A percentile compares a stretch with the other conserved stretches of the same genome.
Evolutionary conservation across 768 basidiomycete species (phyloP).

Genomic region (Podaxis sp.): DNA sequence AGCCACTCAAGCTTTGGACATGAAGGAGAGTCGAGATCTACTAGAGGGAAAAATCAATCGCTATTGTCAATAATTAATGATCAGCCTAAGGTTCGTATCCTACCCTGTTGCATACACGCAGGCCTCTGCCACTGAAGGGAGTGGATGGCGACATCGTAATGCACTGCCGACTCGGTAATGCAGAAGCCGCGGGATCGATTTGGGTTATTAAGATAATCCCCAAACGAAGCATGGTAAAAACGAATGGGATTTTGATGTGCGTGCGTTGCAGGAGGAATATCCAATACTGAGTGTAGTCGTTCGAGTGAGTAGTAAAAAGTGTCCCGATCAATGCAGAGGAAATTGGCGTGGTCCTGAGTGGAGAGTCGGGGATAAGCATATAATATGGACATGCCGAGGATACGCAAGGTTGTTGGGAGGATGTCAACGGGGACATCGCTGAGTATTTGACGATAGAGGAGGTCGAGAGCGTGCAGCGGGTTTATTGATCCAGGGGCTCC

Average conservation of each 20-base stretch:
- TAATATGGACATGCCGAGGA: background rate
- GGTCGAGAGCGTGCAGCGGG: slow-evolving; percentile 4
- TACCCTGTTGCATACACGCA: background rate
- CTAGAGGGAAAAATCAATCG: background rate
- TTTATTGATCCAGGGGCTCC: background rate
- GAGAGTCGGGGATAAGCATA: background rate
- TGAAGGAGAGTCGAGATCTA: background rate
- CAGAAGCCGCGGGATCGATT: background rate
- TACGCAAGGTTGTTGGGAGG: slow-evolving; percentile 8
- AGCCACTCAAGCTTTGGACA: background rate
- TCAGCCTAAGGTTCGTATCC: background rate
- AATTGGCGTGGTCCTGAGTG: background rate
- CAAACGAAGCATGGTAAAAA: slow-evolving; percentile 5
- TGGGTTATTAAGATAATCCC: background rate
- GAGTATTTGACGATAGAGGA: slow-evolving; percentile 3
- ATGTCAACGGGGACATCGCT: background rate
- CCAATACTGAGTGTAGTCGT: background rate
- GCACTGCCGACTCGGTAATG: background rate
- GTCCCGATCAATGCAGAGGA: background rate
- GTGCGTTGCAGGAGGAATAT: background rate
- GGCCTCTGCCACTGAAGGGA: background rate
- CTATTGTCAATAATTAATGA: background rate
- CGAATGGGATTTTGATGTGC: background rate
- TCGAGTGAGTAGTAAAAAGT: background rate
- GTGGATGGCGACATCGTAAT: background rate